Evolutionary conservation across 805 yeast species (phyloP), one percentile per base, ranked within the genome.

Genomic region (Cyberlindnera galapagoensis): DNA sequence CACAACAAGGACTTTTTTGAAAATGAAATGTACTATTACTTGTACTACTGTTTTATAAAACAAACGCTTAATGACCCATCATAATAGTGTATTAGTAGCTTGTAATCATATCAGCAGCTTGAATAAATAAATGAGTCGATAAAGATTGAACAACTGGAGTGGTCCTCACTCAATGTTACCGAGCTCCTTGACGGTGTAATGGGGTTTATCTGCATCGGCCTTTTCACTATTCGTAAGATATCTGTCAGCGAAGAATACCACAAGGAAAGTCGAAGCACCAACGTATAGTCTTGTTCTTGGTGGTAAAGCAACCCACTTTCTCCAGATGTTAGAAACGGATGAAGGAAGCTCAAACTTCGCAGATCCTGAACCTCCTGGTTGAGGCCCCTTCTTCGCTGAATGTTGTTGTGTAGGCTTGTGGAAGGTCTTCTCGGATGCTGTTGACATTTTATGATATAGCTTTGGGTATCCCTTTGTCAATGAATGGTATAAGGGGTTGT

Each of bases 221-320:
- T 40, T 34, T 25, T 46, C 49, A 24, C 37, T 28, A 18, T 39
- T n/a, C 7, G 48, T 38, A 20, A 44, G 14, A 29, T 31, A 46
- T 31, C 41, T 38, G 25, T 52, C 56, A 16, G 51, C 49, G 6
- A 40, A 24, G 15, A 44, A 40, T 4, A 51, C 57, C 11, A 52
- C 53, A 4, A 42, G n/a, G 22, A 51, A 52, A 5, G 57, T 51
- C 3, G 57, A 52, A 0, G 28, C 39, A 5, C 54, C 56, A 24
- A 54, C 34, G 33, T 47, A 54, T 11, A 54, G 28, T 28, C 57
- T 39, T 8, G 43, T 31, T 18, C 45, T 36, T 14, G 51, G 33
- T 9, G 57, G 54, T 3, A 52, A 32, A 1, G 34, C 28, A 10
- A 33, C 29, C 55, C 56, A 54, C 18, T 35, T 37, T 6, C 18